Conservation (phyloP, 1,284 basidiomycete species). For the Ganoderma leucocontextum region DNA sequence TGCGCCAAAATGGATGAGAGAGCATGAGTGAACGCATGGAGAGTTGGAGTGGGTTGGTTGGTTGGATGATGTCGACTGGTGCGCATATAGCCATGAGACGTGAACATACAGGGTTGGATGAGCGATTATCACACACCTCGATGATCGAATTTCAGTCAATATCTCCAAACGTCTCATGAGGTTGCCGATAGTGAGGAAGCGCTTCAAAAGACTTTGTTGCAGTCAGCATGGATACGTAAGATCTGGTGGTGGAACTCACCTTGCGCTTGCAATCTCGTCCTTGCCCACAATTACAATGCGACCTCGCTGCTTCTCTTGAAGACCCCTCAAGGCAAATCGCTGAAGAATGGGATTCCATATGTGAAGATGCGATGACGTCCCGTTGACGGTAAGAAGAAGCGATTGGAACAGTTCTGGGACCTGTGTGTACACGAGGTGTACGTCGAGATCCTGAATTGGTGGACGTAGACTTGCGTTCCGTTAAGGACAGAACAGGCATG, state of each 20-base stretch:
- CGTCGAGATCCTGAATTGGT: constrained; percentile 47
- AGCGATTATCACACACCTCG: constrained; percentile 47
- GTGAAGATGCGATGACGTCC: constrained; percentile 70
- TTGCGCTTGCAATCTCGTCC: constrained; percentile 60
- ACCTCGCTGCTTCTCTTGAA: constrained; percentile 39
- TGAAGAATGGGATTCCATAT: constrained; percentile 63
- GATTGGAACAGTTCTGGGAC: constrained; percentile 57
- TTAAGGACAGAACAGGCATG: background rate
- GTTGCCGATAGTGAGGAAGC: constrained; percentile 71
- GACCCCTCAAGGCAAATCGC: constrained; percentile 53
- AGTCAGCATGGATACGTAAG: constrained; percentile 3
- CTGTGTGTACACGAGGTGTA: constrained; percentile 51
- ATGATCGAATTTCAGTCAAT: constrained; percentile 51
- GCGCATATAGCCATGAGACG: background rate
- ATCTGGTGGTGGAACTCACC: constrained; percentile 49
- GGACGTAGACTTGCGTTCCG: constrained; percentile 47
- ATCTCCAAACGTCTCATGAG: constrained; percentile 70
- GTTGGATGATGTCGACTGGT: constrained; percentile 1
- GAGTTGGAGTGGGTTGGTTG: constrained; percentile 55
- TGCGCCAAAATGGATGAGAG: constrained; percentile 62
- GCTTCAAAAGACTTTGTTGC: constrained; percentile 56
- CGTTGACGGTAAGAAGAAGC: constrained; percentile 63
- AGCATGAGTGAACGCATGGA: constrained; percentile 72
- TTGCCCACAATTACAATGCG: constrained; percentile 59
- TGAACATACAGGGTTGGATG: background rate